Evolutionary conservation across 208 protist species (phyloP), one percentile per base, ranked within the genome.

Genomic region (Acanthamoeba triangularis): DNA sequence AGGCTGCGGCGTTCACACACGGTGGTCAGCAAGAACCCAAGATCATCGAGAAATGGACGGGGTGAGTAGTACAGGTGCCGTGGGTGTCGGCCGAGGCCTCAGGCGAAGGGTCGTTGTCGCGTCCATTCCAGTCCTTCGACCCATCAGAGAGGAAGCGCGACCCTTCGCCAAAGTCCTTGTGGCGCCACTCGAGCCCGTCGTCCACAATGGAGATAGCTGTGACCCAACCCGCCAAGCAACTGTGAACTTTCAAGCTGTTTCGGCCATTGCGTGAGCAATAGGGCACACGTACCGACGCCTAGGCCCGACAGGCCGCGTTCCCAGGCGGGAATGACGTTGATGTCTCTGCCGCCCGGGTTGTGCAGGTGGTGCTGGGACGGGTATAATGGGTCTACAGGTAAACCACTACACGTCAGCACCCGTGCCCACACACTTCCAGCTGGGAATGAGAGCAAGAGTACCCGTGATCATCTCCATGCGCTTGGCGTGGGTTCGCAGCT

Each of bases 271-370:
- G 2, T 65, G 59, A 3, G 59, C 16, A 4, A 65, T 3, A 28
- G 59, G n/a, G 3, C 23, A 1, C 8, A 4, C 69, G 69, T 78
- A 78, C 69, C 44, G 18, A 85, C 20, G 33, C 76, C 76, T 3
- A 3, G 18, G 23, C 76, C 76, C 18, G 76, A 59, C 11, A 85
- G 47, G 5, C 76, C 76, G 0, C 47, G 3, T 23, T 85, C 76
- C 76, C 76, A 85, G 28, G 76, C 76, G 20, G 76, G 76, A 3
- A 85, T 49, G 7, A 85, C 76, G 47, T 85, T 61, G 7, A 85
- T 18, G n/a, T 85, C 76, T 0, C 23, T 23, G 10, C 76, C 76
- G 14, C 0, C 0, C 2, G 25, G 6, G 25, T 85, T 85, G 44
- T 85, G 76, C 10, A 85, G 6, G 76, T 85, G 76, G 10, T 10